Evolutionary conservation across 1,139 yeast species (phyloP), one percentile per base, ranked within the genome.

Genomic region (Kodamaea arcana): DNA sequence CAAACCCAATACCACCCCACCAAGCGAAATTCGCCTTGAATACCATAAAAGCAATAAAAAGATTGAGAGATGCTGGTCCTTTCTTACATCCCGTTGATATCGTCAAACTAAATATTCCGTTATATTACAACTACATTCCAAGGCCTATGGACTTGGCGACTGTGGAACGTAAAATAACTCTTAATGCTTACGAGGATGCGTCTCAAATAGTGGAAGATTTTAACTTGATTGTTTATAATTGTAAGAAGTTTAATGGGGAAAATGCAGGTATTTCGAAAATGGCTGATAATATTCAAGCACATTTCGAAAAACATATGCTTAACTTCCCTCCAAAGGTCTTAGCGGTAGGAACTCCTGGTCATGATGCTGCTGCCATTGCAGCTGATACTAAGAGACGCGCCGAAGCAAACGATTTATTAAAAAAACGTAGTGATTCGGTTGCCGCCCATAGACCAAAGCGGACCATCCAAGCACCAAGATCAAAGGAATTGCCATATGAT

Each of bases 121-220:
- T 85, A 40, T 92, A 92, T 58, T 86, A 82, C 57, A 87, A 87
- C 51, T 80, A 78, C 51, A 80, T 94, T 48, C 74, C 76, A 43
- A 70, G 84, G 47, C 99, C 99, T 27, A 92, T 94, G 97, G 97
- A 90, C 58, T 68, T 92, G 32, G 75, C 90, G 4, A 88, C 97
- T 3, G 85, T 92, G 47, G 98, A 94, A 58, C 76, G 75, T 48
- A 92, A 90, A 58, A 62, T 90, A 31, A 69, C 57, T 33, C 76
- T 61, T 10, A 76, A 78, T 51, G 92, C 88, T 3, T 92, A 90
- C 58, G 81, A 72, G 41, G 70, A 75, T 5, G 80, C 88, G 8
- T 71, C 74, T 39, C 80, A 81, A 45, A 76, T 90, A 34, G 74
- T 72, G 21, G 83, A 75, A 12, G 98, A 94, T 60, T 86, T 92